Evolutionary conservation across 163 green algal species (phyloP).

Genomic region (Scenedesmus sp.): DNA sequence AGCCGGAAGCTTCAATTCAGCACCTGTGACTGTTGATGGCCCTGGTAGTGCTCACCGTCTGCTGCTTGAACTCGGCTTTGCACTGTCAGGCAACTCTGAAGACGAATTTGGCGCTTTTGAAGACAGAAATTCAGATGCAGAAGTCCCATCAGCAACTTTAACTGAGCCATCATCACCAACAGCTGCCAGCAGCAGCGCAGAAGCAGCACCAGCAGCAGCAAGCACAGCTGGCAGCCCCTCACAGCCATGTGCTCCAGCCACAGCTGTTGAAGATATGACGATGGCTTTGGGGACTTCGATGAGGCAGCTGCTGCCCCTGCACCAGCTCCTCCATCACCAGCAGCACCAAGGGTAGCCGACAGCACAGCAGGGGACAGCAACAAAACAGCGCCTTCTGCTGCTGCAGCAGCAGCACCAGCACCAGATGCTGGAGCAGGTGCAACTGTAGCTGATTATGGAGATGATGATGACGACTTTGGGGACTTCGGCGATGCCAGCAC

Average conservation of each 20-base stretch:
- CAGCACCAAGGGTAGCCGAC: background rate
- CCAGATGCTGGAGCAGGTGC: background rate
- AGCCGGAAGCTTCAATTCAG: too few species aligned
- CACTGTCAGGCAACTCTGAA: background rate
- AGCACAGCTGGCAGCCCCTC: background rate
- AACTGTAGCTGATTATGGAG: background rate
- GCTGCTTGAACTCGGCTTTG: background rate
- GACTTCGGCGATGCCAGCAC: slow-evolving; percentile 27
- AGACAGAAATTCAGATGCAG: background rate
- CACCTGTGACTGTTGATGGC: background rate
- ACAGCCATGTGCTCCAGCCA: background rate
- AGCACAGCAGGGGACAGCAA: background rate
- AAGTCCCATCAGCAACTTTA: background rate
- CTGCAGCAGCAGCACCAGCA: background rate
- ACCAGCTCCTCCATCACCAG: background rate
- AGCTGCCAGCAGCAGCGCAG: background rate
- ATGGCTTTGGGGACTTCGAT: slow-evolving; percentile 43
- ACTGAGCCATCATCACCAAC: background rate
- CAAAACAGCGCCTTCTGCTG: background rate
- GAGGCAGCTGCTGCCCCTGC: background rate
- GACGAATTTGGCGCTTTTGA: slow-evolving; percentile 36
- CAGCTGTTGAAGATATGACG: background rate
- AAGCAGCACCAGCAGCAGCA: background rate
- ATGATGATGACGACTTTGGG: slow-evolving; percentile 20
- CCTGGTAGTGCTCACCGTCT: background rate